A percentile compares a stretch with the other conserved stretches of the same genome.
Conservation (phyloP, 1,284 basidiomycete genomes). For the Leccinum insigne region DNA sequence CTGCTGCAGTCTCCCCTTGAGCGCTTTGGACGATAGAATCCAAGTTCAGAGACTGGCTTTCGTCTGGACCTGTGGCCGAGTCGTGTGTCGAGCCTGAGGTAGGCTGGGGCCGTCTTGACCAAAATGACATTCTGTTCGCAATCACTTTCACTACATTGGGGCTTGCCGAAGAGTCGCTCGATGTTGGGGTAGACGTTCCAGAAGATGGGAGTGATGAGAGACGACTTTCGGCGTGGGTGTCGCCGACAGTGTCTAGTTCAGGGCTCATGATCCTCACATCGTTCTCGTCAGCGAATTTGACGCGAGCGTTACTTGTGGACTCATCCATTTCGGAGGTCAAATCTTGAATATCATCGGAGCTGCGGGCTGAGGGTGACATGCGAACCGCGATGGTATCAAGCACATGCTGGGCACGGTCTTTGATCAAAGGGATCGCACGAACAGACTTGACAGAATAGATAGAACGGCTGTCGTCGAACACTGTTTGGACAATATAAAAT, state of each 20-base stretch:
- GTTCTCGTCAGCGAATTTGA: slow-evolving; percentile 48
- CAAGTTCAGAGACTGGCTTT: slow-evolving; percentile 37
- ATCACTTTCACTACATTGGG: slow-evolving; percentile 61
- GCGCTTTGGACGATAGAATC: slow-evolving; percentile 52
- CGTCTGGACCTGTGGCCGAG: slow-evolving; percentile 27
- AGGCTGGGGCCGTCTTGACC: slow-evolving; percentile 52
- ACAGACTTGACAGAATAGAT: slow-evolving; percentile 69
- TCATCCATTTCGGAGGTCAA: slow-evolving; percentile 16
- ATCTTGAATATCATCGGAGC: slow-evolving; percentile 34
- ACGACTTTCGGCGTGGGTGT: slow-evolving; percentile 14
- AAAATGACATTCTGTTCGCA: slow-evolving; percentile 68
- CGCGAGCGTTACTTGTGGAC: slow-evolving; percentile 33
- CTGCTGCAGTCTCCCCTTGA: slow-evolving; percentile 47
- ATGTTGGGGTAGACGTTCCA: slow-evolving; percentile 54
- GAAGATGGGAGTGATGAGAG: slow-evolving; percentile 48
- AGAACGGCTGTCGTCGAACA: slow-evolving; percentile 57
- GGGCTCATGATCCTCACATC: slow-evolving; percentile 45
- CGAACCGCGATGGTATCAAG: slow-evolving; percentile 52
- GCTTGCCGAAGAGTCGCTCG: slow-evolving; percentile 46
- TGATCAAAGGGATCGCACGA: slow-evolving; percentile 62
- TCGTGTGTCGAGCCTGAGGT: slow-evolving; percentile 9
- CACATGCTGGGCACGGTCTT: slow-evolving; percentile 54
- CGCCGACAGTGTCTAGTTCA: slow-evolving; percentile 16
- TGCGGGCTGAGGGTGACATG: slow-evolving; percentile 50
- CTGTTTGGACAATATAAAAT: slow-evolving; percentile 35